Conservation (phyloP, 345 rosid genomes). For the Draba incana region DNA sequence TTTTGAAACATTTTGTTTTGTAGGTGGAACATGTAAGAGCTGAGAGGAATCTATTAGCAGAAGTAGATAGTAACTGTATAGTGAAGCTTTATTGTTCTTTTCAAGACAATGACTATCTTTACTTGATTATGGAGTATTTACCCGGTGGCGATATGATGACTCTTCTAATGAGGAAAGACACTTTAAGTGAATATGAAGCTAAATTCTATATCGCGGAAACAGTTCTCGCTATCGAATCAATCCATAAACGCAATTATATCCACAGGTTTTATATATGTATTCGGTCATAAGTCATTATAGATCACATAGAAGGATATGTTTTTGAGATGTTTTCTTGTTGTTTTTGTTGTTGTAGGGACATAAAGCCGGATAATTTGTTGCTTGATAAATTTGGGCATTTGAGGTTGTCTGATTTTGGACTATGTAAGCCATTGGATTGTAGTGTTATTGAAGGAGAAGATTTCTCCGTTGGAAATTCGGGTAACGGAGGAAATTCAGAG, state of each 20-base stretch:
- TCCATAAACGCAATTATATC: conserved; percentile 88
- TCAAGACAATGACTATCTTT: conserved; percentile 89
- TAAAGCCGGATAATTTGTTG: conserved; percentile 92
- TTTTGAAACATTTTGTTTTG: conserved; percentile 18
- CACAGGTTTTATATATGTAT: conserved; percentile 59
- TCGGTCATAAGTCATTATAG: background rate
- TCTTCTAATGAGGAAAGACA: conserved; percentile 94
- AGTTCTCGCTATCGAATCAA: conserved; percentile 89
- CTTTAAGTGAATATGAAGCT: conserved; percentile 84
- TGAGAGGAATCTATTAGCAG: conserved; percentile 94
- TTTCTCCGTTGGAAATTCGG: conserved; percentile 51
- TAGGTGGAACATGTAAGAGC: conserved; percentile 97
- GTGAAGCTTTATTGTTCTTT: conserved; percentile 93
- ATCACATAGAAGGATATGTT: background rate
- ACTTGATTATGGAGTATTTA: conserved; percentile 92
- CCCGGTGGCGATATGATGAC: conserved; percentile 99
- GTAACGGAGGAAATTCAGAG: conserved; percentile 49
- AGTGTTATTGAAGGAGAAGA: conserved; percentile 75
- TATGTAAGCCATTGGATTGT: conserved; percentile 92
- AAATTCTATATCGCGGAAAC: conserved; percentile 87
- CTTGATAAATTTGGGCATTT: conserved; percentile 87
- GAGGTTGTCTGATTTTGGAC: conserved; percentile 93
- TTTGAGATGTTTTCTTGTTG: conserved; percentile 10
- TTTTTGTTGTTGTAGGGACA: conserved; percentile 59
- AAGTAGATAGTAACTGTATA: conserved; percentile 96